A percentile compares a stretch with the other conserved stretches of the same genome.
These are phyloP conservation scores for Candida takata DNA, from an alignment of 805 yeast species.

Conservation along the genomic window DNA sequence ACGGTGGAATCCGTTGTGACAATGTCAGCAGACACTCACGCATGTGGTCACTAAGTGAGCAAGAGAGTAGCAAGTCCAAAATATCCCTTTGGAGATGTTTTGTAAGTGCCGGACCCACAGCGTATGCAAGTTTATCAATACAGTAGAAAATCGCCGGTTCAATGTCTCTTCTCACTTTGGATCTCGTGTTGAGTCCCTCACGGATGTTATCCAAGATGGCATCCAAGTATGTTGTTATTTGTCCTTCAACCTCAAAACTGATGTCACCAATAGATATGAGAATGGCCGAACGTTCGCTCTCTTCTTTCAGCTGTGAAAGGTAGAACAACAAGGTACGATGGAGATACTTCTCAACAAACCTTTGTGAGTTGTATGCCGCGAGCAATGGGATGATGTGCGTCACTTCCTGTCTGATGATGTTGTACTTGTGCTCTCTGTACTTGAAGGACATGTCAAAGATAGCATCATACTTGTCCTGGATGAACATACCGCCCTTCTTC, in stretches of 20 bases:
- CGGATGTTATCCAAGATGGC: constrained; percentile 78
- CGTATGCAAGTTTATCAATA: constrained; percentile 74
- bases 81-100: constrained; percentile 81
- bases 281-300: constrained; percentile 69
- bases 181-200: constrained; percentile 56
- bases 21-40: constrained; percentile 65
- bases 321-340: constrained; percentile 74
- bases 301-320: constrained; percentile 68
- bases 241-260: constrained; percentile 66
- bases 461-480: constrained; percentile 65
- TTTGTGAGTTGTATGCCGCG: constrained; percentile 67
- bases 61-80: constrained; percentile 68
- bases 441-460: constrained; percentile 69
- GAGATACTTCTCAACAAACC: constrained; percentile 74
- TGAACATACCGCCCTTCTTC: constrained; percentile 61
- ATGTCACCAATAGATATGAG: constrained; percentile 80
- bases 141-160: constrained; percentile 88
- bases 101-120: constrained; percentile 90
- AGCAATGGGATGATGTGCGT: constrained; percentile 75
- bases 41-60: constrained; percentile 80
- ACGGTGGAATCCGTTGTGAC: constrained; percentile 69
- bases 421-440: constrained; percentile 71
- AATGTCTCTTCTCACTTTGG: constrained; percentile 57
- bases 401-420: constrained; percentile 76
- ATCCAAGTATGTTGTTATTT: constrained; percentile 81